phyloP scores from a whole-genome alignment of 1,284 basidiomycete genomes.

The Anthracocystis setariae region DNA sequence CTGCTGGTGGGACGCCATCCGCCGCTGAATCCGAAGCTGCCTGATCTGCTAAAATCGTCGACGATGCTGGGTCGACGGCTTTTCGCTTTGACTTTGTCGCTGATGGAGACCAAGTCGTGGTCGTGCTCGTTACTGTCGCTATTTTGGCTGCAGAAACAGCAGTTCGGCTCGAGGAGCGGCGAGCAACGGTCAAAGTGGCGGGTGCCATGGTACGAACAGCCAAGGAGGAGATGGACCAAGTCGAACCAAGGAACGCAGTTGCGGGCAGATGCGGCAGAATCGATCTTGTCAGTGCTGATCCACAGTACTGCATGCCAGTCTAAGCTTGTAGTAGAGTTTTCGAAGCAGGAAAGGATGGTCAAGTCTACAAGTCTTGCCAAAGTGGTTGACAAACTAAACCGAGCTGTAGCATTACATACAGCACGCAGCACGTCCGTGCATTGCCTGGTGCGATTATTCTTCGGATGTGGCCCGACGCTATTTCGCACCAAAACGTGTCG shows the following conservation, averaged over 20 bases:
- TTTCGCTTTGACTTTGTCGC: slow-evolving; percentile 31
- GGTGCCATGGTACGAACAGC: slow-evolving; percentile 18
- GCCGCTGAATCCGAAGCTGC: neutral
- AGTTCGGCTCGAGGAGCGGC: slow-evolving; percentile 22
- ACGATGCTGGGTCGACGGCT: slow-evolving; percentile 8
- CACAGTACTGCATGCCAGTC: slow-evolving; percentile 7
- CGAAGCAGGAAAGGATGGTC: too few species aligned
- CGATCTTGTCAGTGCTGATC: neutral
- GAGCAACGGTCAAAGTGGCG: neutral
- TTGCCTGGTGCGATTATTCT: neutral
- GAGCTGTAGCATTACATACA: too few species aligned
- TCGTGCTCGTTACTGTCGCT: neutral
- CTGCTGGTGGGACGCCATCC: neutral
- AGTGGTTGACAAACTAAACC: too few species aligned
- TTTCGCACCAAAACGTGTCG: slow-evolving; percentile 15
- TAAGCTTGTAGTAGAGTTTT: neutral
- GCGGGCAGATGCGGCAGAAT: neutral
- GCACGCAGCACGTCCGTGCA: neutral
- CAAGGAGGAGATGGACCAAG: neutral
- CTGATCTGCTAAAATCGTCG: slow-evolving; percentile 2
- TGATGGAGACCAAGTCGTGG: slow-evolving; percentile 6
- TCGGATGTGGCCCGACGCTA: neutral
- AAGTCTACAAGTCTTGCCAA: neutral
- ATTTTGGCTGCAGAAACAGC: neutral
- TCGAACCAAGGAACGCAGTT: neutral